Percentiles rank a stretch among this genome's conserved stretches.
Conservation (phyloP, 148 eudicot species). For the Fagopyrum esculentum region DNA sequence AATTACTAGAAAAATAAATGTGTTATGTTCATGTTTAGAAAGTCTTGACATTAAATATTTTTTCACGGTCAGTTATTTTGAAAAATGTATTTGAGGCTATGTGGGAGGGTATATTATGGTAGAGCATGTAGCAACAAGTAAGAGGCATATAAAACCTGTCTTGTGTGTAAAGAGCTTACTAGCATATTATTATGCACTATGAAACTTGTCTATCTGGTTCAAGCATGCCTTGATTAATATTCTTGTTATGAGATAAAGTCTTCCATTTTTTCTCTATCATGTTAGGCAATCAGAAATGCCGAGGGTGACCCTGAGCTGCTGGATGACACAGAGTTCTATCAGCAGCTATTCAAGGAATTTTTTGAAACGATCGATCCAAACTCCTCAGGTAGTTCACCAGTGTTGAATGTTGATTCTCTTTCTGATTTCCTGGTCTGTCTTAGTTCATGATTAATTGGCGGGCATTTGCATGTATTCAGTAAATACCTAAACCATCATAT, state of each 20-base stretch:
- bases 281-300: constrained; percentile 32
- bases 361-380: constrained; percentile 65
- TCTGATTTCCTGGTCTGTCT: neutral
- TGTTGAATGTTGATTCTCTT: neutral
- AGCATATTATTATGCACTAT: neutral
- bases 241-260: neutral
- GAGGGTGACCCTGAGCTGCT: constrained; percentile 89
- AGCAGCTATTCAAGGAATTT: constrained; percentile 81
- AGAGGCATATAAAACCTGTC: neutral
- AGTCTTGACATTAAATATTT: too few relatives aligned
- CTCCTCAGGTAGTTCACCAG: constrained; percentile 48
- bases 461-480: too few relatives aligned
- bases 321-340: constrained; percentile 83
- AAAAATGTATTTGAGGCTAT: too few relatives aligned
- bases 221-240: neutral
- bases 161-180: neutral
- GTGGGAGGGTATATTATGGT: neutral
- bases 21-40: too few relatives aligned
- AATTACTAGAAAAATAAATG: too few relatives aligned
- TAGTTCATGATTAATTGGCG: too few relatives aligned
- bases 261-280: constrained; percentile 5
- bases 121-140: neutral
- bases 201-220: neutral
- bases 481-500: too few relatives aligned
- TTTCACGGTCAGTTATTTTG: too few relatives aligned